Evolutionary conservation across 1,284 basidiomycete genomes (phyloP), one percentile per base, ranked within the genome.

Genomic region (Rhodofomes roseus): DNA sequence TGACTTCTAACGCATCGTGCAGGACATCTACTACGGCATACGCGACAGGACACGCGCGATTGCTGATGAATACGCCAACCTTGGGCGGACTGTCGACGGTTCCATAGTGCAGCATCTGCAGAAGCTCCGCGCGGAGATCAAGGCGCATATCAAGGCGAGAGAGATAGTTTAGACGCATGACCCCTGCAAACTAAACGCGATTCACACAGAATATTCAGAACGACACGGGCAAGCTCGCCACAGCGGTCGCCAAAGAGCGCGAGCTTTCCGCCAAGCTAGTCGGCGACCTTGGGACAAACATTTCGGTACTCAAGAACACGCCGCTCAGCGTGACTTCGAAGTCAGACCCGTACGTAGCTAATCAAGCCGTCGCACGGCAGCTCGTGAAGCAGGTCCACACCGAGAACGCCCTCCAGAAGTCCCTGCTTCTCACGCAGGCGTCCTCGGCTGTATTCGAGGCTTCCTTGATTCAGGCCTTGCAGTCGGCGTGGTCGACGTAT

Each of bases 401-500:
- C 77, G 97, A 99, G 78, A 99, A 99, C 71, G 88, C 96, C 0
- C 85, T 99, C 20, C 97, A 99, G 76, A 99, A 99, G 75, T 94
- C 90, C n/a, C 92, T 98, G 71, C 90, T 99, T 71, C 97, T 99
- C 74, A 98, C 98, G 87, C 96, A 99, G 74, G 92, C 98, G 70
- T 98, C 98, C 76, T 94, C 91, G 52, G 96, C 96, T 23, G 92
- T 97, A 74, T 99, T 99, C 68, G 96, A 98, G 76, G 93, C 95
- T 70, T 96, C 96, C 62, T 93, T 99, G 68, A 95, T 99, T 41
- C 92, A 93, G 65, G 89, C 93, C 34, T 87, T 99, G 65, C 95
- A 99, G 76, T 95, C 93, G 39, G 95, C 96, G 0, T 99, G 96
- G 96, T 86, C 92, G 65, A 98, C 95, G 1, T 99, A 94, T 71